A percentile compares a stretch with the other conserved stretches of the same genome.
Evolutionary conservation across 2,329 filamentous ascomycete species (phyloP).

Genomic region (Penicillium sclerotigenum): DNA sequence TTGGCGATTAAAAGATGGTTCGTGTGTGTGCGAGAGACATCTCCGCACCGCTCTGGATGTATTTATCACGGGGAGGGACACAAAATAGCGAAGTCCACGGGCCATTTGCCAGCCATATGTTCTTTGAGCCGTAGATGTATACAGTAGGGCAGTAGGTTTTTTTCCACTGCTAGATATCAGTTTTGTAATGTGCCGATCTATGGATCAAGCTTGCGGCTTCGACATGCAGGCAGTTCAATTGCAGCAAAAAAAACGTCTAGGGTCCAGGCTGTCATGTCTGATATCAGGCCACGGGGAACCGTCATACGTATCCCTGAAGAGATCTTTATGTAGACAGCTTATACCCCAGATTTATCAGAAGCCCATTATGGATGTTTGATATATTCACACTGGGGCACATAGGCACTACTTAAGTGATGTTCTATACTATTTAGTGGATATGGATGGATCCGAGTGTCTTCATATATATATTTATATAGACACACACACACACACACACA

Average conservation of each 20-base stretch:
- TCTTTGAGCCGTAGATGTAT: neutral
- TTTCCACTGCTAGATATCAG: no score
- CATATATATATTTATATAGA: no score
- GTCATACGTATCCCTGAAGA: neutral
- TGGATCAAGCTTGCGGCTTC: neutral
- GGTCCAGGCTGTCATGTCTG: neutral
- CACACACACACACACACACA: no score
- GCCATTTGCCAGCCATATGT: conserved; percentile 27
- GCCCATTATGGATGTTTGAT: neutral
- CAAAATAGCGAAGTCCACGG: conserved; percentile 29
- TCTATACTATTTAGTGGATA: neutral
- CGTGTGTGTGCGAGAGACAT: conserved; percentile 23
- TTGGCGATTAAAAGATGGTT: conserved; percentile 29
- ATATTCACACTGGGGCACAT: neutral
- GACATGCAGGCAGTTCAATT: no score
- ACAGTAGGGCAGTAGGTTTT: neutral
- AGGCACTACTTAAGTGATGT: no score
- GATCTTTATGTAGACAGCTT: neutral
- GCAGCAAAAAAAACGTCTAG: no score
- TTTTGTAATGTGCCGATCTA: no score
- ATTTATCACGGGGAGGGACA: conserved; percentile 31
- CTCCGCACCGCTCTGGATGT: conserved; percentile 30
- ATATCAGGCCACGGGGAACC: neutral
- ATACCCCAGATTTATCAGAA: no score
- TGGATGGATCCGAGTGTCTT: neutral